Percentiles rank a stretch among this genome's conserved stretches.
These are phyloP conservation scores for Fagopyrum esculentum DNA, from an alignment of 148 eudicot genomes.

Conservation along the genomic window DNA sequence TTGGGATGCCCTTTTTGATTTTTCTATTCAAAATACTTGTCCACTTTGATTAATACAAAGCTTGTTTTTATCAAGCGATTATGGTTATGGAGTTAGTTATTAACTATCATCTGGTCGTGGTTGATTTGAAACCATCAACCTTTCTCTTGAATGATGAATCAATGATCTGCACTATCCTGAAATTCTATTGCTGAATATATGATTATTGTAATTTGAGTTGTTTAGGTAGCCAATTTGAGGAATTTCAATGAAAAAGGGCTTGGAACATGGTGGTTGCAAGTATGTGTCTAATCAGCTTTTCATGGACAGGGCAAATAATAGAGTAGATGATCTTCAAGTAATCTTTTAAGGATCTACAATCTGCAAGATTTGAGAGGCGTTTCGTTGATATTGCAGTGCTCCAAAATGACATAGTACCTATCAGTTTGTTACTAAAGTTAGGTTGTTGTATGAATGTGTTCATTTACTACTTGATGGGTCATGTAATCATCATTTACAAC, in stretches of 20 bases:
- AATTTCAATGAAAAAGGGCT: conserved; percentile 58
- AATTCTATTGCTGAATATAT: not conserved
- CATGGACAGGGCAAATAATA: conserved; percentile 85
- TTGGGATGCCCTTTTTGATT: not conserved
- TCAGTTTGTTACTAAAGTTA: no score
- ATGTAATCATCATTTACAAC: not conserved
- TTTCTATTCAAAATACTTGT: not conserved
- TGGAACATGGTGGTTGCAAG: conserved; percentile 72
- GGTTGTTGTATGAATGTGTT: no score
- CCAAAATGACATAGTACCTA: no score
- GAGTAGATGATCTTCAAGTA: conserved; percentile 94
- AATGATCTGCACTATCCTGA: not conserved
- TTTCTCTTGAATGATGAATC: not conserved
- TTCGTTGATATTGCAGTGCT: conserved; percentile 55
- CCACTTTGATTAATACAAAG: no score
- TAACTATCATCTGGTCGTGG: not conserved
- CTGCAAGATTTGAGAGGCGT: conserved; percentile 88
- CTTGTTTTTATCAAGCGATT: not conserved
- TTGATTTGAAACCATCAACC: not conserved
- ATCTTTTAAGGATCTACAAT: conserved; percentile 75
- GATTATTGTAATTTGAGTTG: not conserved
- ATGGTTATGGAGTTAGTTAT: not conserved
- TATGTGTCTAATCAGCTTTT: conserved; percentile 70
- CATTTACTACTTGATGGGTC: no score
- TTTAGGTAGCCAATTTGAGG: not conserved